phyloP scores from a whole-genome alignment of 345 rosid species.

The Corymbia maculata region DNA sequence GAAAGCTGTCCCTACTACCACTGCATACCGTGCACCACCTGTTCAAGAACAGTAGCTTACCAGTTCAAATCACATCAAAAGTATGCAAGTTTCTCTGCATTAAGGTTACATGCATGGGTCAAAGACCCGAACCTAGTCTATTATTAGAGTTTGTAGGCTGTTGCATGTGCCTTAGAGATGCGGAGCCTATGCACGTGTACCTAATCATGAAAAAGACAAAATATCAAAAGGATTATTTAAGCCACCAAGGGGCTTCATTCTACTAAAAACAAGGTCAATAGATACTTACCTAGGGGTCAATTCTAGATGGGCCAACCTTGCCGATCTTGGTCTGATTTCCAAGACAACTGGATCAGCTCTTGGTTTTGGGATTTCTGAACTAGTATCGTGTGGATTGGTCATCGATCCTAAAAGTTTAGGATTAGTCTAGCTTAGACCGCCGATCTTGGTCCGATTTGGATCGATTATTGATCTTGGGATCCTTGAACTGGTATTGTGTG shows the following conservation, averaged over 20 bases:
- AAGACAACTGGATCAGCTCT: too few relatives aligned
- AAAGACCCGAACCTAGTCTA: not conserved
- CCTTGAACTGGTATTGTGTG: too few relatives aligned
- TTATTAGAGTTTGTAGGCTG: not conserved
- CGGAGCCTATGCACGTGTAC: not conserved
- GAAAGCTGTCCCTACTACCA: not conserved
- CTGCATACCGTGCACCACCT: not conserved
- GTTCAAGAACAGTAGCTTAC: not conserved
- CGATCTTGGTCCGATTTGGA: too few relatives aligned
- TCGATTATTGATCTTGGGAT: too few relatives aligned
- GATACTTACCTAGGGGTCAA: not conserved
- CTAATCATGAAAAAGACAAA: not conserved
- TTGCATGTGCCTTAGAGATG: not conserved
- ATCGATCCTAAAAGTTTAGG: too few relatives aligned
- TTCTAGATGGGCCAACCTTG: too few relatives aligned
- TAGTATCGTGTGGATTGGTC: too few relatives aligned
- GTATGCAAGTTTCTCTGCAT: not conserved
- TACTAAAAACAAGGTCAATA: not conserved
- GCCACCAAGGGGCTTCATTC: not conserved
- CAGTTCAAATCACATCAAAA: not conserved
- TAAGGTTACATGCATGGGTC: not conserved
- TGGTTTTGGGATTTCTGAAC: too few relatives aligned
- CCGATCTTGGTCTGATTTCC: too few relatives aligned
- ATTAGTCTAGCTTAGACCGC: too few relatives aligned
- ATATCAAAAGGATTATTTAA: not conserved